Base-by-base conservation (phyloP, 768 basidiomycete genomes). In the Mycena maculata region DNA sequence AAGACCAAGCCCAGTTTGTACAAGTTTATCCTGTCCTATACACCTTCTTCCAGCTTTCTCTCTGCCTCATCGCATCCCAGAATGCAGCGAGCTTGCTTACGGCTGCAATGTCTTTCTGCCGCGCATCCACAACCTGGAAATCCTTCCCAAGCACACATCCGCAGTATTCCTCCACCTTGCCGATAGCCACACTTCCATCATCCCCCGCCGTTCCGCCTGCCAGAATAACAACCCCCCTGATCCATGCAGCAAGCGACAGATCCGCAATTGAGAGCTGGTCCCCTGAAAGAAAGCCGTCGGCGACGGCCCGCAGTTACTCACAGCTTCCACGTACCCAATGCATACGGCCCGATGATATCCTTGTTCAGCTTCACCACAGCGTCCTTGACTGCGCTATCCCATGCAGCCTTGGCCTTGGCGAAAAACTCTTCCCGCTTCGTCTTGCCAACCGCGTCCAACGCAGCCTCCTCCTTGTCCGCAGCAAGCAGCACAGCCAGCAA, bases 221-320 rank as follows among this genome's bases (percentile, higher is more conserved):
- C 22, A 93, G 80, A 54, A 72, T 75, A 23, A 89, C 85, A 5
- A 94, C 70, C 28, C 88, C 85, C 12, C 87, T 79, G 33, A 95
- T 74, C 93, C 93, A 96, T 28, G 87, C 88, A 11, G 87, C 89
- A 22, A 95, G 84, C 73, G 95, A 94, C 60, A 95, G 79, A 75
- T 96, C 95, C 16, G 90, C 92, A 50, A 94, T 79, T 8, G 91
- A 93, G 71, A 94, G 76, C 69, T 96, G 93, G 72, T 96, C 94
- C 20, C 94, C 94, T 92, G 70, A 33, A 33, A 30, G 3, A 30
- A 13, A 65, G 2, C 47, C 47, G 18, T 63, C 48, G 13, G 18
- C 20, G 9, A 25, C 13, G 38, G 18, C 33, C 22, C 39, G 20
- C 45, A 30, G 27, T 13, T 30, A 50, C 23, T 20, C 15, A n/a